These are phyloP conservation scores for Verticillium dahliae DNA, from an alignment of 2,329 filamentous ascomycete species.

Conservation along the genomic window DNA sequence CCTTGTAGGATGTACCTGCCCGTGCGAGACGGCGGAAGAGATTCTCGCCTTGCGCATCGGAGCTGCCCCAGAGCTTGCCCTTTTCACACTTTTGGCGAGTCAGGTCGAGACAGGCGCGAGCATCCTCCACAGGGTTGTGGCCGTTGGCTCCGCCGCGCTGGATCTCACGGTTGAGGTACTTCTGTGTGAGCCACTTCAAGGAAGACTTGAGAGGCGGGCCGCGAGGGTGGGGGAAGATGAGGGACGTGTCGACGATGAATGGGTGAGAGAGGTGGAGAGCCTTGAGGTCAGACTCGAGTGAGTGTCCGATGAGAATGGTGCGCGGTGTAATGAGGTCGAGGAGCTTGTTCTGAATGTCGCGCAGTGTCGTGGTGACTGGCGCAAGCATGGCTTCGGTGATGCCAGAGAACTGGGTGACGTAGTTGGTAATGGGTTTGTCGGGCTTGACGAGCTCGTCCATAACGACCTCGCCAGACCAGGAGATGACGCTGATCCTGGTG, in stretches of 20 bases:
- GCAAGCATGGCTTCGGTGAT: constrained; percentile 83
- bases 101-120: constrained; percentile 82
- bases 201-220: constrained; percentile 86
- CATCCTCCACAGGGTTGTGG: constrained; percentile 91
- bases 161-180: constrained; percentile 80
- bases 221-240: constrained; percentile 84
- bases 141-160: constrained; percentile 71
- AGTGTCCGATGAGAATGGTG: constrained; percentile 74
- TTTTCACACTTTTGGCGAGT: constrained; percentile 95
- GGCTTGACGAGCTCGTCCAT: constrained; percentile 93
- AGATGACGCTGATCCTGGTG: constrained; percentile 79
- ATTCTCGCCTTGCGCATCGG: constrained; percentile 74
- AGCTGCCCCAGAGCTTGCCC: constrained; percentile 77
- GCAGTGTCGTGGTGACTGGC: constrained; percentile 73
- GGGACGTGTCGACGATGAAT: constrained; percentile 85
- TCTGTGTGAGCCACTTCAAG: constrained; percentile 81
- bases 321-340: constrained; percentile 64
- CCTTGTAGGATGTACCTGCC: constrained; percentile 55
- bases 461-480: constrained; percentile 77
- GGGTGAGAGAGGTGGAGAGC: constrained; percentile 84
- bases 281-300: constrained; percentile 74
- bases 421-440: constrained; percentile 79
- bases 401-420: constrained; percentile 85
- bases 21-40: constrained; percentile 77
- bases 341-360: constrained; percentile 75